Percentiles rank a stretch among this genome's conserved stretches.
phyloP scores from a whole-genome alignment of 192 early-diverging fungal genomes.

The Umbelopsis sp. region DNA sequence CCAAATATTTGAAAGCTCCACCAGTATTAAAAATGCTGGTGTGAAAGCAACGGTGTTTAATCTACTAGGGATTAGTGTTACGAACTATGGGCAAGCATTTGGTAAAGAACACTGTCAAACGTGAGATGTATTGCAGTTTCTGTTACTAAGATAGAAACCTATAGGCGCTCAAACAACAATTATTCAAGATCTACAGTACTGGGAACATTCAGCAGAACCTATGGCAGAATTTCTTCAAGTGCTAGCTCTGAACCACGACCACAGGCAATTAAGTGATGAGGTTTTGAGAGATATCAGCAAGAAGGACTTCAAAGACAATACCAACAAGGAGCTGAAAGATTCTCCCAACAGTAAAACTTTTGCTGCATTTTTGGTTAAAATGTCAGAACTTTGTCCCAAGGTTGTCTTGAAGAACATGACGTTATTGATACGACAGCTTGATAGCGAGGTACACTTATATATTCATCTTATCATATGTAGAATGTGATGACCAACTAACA shows the following conservation, averaged over 20 bases:
- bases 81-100: slow-evolving; percentile 75
- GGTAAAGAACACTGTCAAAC: slow-evolving; percentile 41
- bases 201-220: slow-evolving; percentile 78
- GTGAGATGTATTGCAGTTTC: not conserved
- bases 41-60: slow-evolving; percentile 65
- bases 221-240: slow-evolving; percentile 79
- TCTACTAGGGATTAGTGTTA: slow-evolving; percentile 76
- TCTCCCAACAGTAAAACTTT: slow-evolving; percentile 80
- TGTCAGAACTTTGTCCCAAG: slow-evolving; percentile 83
- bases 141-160: not conserved
- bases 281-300: slow-evolving; percentile 68
- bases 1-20: slow-evolving; percentile 79
- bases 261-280: slow-evolving; percentile 71
- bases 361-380: slow-evolving; percentile 76
- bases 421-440: slow-evolving; percentile 79
- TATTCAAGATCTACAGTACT: slow-evolving; percentile 82
- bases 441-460: slow-evolving; percentile 71
- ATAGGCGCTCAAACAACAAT: slow-evolving; percentile 73
- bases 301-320: slow-evolving; percentile 53
- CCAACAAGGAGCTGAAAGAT: slow-evolving; percentile 62
- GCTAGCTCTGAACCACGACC: slow-evolving; percentile 61
- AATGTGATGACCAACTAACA: no score
- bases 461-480: no score
- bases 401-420: slow-evolving; percentile 89
- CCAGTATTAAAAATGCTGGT: slow-evolving; percentile 60